These are phyloP conservation scores for Angomonas desouzai DNA, from an alignment of 208 protist genomes.

Conservation along the genomic window DNA sequence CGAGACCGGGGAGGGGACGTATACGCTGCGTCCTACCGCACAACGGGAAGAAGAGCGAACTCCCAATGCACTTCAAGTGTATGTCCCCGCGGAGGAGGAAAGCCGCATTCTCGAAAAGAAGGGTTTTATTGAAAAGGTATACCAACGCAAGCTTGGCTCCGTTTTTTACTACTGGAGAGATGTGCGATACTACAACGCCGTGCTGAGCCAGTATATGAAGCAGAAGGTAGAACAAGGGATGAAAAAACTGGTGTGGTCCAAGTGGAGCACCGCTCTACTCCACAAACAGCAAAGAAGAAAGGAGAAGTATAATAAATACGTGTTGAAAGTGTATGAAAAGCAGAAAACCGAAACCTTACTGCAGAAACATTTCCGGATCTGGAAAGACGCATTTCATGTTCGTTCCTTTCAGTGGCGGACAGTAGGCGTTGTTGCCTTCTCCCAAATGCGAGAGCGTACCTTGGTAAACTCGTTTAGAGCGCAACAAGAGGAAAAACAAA, in stretches of 20 bases:
- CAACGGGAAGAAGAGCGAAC: too few species aligned
- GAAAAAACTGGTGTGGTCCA: neutral
- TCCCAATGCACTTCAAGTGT: neutral
- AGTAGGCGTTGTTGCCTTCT: constrained; percentile 10
- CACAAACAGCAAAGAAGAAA: neutral
- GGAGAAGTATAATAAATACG: constrained; percentile 6
- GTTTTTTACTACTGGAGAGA: constrained; percentile 24
- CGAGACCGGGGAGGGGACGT: too few species aligned
- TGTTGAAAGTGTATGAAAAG: constrained; percentile 26
- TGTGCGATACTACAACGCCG: constrained; percentile 26
- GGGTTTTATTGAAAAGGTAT: neutral
- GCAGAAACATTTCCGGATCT: constrained; percentile 12
- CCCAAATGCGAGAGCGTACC: neutral
- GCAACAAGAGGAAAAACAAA: neutral
- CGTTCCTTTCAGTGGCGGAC: constrained; percentile 15
- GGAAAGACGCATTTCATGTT: constrained; percentile 16
- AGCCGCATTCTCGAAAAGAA: neutral
- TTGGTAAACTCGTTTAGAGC: neutral
- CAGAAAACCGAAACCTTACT: constrained; percentile 20
- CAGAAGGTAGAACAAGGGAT: neutral
- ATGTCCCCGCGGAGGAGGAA: neutral
- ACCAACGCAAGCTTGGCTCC: neutral
- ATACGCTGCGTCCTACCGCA: too few species aligned
- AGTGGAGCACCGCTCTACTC: neutral
- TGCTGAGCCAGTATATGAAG: constrained; percentile 9